Base-by-base conservation (phyloP, 805 yeast species). In the Myxozyma geophila region DNA sequence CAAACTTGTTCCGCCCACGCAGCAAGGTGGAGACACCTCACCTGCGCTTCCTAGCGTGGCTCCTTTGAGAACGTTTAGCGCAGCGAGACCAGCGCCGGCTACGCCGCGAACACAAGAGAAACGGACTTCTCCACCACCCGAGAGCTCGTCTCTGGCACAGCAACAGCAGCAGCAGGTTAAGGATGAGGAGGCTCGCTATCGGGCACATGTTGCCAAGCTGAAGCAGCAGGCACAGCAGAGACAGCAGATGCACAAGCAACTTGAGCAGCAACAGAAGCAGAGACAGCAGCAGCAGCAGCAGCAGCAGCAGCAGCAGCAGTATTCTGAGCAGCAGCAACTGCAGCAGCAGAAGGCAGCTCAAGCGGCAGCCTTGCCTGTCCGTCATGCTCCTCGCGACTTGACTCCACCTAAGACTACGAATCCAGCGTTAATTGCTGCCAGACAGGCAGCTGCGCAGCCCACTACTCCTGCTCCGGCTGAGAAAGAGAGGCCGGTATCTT, bases 401-500 rank as follows among this genome's bases (percentile, higher is more conserved):
- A 69, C 65, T 54, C 62, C 58, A 43, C 44, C 13, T 7, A 37
- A 40, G 19, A 12, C 50, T 15, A 55, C 44, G 7, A 59, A 46
- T 23, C 44, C 47, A 2, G 62, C 62, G 6, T 7, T 70, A 62
- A 59, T 68, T 54, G 63, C 73, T 61, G 59, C 71, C 61, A 43
- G 70, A 60, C 49, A 66, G 51, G 58, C 72, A 58, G 35, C 68
- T 55, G 71, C 66, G 49, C 60, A 57, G 28, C 60, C 65, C 60
- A 46, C 67, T 46, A 46, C 37, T 21, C 49, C 56, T 7, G 33
- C 64, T 9, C 40, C 47, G 23, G 23, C 39, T 1, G 55, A 46
- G 19, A 58, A 55, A 13, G 71, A 56, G 51, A 36, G 55, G 37
- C 64, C 69, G 60, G 47, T 71, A 36, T 69, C 87, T 88, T 74